A percentile compares a stretch with the other conserved stretches of the same genome.
These are phyloP conservation scores for Daldinia eschscholtzii DNA, from an alignment of 2,329 filamentous ascomycete genomes.

Conservation along the genomic window DNA sequence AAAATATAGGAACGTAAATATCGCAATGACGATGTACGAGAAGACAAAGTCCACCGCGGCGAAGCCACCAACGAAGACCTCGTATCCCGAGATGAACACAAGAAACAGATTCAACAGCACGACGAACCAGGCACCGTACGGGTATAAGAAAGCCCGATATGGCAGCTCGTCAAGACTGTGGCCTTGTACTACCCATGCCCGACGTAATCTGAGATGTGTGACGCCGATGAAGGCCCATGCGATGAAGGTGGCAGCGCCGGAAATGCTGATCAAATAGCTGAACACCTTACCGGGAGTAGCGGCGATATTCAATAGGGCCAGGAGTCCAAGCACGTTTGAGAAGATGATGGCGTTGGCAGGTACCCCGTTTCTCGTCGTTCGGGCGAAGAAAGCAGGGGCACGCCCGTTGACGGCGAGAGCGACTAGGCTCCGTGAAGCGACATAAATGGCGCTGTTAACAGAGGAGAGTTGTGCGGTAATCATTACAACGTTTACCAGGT, in stretches of 20 bases:
- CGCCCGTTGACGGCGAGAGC: slow-evolving; percentile 48
- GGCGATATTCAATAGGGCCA: slow-evolving; percentile 52
- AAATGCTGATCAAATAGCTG: slow-evolving; percentile 49
- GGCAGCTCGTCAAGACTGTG: slow-evolving; percentile 30
- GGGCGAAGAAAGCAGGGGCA: slow-evolving; percentile 48
- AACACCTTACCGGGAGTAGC: slow-evolving; percentile 39
- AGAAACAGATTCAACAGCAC: slow-evolving; percentile 48
- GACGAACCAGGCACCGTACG: slow-evolving; percentile 18
- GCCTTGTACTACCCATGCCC: slow-evolving; percentile 48
- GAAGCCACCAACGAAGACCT: slow-evolving; percentile 48
- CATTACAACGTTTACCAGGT: slow-evolving; percentile 54
- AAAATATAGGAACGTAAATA: slow-evolving; percentile 47
- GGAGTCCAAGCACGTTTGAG: slow-evolving; percentile 50
- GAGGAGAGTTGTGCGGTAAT: slow-evolving; percentile 54
- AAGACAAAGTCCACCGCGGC: slow-evolving; percentile 49
- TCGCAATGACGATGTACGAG: slow-evolving; percentile 48
- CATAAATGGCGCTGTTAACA: slow-evolving; percentile 53
- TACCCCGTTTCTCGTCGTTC: slow-evolving; percentile 48
- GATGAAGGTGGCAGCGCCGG: slow-evolving; percentile 49
- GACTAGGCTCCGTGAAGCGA: slow-evolving; percentile 49
- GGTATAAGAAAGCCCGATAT: background rate
- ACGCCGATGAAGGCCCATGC: slow-evolving; percentile 52
- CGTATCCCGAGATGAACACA: slow-evolving; percentile 50
- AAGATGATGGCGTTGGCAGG: slow-evolving; percentile 50
- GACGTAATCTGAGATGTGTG: slow-evolving; percentile 49